Percentiles rank a stretch among this genome's conserved stretches.
These are phyloP conservation scores for Asterella californica DNA, from an alignment of 225 moss, liverwort and hornwort species.

Conservation along the genomic window DNA sequence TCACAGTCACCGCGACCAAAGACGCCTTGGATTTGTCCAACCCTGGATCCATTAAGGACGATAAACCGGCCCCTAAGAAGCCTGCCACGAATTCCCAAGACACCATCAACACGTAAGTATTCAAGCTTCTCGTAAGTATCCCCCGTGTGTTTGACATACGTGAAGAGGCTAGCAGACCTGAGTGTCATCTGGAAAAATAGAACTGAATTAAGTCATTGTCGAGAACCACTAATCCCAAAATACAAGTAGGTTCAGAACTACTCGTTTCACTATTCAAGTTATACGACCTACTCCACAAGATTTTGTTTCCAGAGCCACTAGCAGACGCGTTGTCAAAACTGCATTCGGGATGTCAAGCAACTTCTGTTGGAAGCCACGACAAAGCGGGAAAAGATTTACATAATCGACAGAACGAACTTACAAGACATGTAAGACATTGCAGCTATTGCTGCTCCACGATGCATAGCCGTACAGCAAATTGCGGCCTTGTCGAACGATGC, in stretches of 20 bases:
- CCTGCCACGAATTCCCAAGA: slow-evolving; percentile 40
- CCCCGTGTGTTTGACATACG: neutral
- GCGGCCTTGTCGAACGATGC: slow-evolving; percentile 85
- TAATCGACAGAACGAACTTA: slow-evolving; percentile 28
- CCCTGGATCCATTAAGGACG: slow-evolving; percentile 61
- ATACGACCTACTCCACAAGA: no score
- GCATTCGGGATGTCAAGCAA: neutral
- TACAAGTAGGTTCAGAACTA: no score
- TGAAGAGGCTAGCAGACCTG: neutral
- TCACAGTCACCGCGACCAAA: slow-evolving; percentile 54
- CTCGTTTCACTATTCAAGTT: no score
- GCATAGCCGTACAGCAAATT: slow-evolving; percentile 97
- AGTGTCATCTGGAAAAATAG: no score
- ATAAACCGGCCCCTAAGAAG: slow-evolving; percentile 76
- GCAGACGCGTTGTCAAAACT: no score
- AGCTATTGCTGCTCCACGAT: slow-evolving; percentile 84
- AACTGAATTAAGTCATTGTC: no score
- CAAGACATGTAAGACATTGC: slow-evolving; percentile 97
- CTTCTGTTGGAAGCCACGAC: no score
- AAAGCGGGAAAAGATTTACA: neutral
- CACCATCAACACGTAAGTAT: neutral
- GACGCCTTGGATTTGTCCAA: slow-evolving; percentile 50
- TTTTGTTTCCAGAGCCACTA: no score
- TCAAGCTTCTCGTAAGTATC: slow-evolving; percentile 7
- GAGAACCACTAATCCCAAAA: no score